Conservation (phyloP, 306 rosid genomes). For the Crotalaria pallida region DNA sequence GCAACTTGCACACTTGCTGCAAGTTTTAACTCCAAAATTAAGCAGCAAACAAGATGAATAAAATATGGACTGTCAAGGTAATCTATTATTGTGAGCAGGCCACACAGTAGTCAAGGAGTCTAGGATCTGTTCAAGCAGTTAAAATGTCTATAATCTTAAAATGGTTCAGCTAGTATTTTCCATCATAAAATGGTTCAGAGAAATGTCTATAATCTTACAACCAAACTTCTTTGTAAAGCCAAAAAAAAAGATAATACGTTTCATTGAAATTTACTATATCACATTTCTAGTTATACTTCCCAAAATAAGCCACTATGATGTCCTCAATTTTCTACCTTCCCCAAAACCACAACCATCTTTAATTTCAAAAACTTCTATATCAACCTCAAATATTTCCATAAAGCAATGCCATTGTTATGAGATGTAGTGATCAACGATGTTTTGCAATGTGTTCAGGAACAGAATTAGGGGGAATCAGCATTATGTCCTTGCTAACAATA, state of each 20-base stretch:
- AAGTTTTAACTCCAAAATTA: conserved; percentile 21
- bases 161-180: conserved; percentile 8
- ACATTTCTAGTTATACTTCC: neutral
- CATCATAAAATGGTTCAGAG: neutral
- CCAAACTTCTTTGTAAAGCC: neutral
- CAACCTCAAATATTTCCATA: neutral
- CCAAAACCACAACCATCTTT: neutral
- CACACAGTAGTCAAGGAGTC: conserved; percentile 4
- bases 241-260: neutral
- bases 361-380: neutral
- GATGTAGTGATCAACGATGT: neutral
- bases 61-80: neutral
- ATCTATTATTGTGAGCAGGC: neutral
- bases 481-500: no score
- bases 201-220: neutral
- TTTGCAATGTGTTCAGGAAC: no score
- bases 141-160: no score
- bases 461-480: no score
- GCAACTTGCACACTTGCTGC: conserved; percentile 67
- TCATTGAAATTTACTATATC: neutral
- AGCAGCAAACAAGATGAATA: conserved; percentile 24
- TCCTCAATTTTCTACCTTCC: neutral
- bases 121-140: neutral
- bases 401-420: neutral
- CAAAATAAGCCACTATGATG: no score